Conservation (phyloP, 140 eudicot species). For the Ambrosia hybrid region DNA sequence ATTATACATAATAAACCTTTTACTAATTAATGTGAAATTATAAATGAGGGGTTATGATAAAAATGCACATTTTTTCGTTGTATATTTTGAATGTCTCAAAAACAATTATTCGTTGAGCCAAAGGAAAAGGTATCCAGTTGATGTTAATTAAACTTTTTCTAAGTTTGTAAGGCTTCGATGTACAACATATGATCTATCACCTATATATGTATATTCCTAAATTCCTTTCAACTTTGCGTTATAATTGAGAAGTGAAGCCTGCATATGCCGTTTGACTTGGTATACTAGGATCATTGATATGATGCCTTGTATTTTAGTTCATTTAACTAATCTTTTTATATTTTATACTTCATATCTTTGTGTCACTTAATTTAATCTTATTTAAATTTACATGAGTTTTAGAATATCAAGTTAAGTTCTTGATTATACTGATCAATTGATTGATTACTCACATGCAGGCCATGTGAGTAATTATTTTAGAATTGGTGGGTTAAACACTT, state of each 20-base stretch:
- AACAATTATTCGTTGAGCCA: conserved; percentile 28
- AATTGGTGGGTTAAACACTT: too few species aligned
- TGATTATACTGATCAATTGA: too few species aligned
- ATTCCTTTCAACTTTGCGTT: conserved; percentile 10
- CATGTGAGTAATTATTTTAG: too few species aligned
- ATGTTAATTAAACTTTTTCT: conserved; percentile 22
- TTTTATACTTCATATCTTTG: background rate
- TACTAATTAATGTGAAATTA: too few species aligned
- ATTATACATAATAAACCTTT: too few species aligned
- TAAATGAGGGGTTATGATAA: too few species aligned
- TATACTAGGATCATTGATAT: background rate
- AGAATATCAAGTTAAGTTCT: background rate
- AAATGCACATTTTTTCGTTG: too few species aligned
- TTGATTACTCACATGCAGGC: too few species aligned
- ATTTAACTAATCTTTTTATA: background rate
- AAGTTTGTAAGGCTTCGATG: conserved; percentile 33
- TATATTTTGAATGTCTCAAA: background rate
- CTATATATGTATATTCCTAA: background rate
- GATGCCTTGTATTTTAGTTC: background rate
- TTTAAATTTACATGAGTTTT: background rate
- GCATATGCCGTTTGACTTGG: conserved; percentile 5
- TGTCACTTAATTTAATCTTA: background rate
- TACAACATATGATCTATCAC: background rate
- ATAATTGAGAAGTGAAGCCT: conserved; percentile 1
- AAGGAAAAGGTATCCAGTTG: background rate